Evolutionary conservation across 2,329 filamentous ascomycete species (phyloP).

Genomic region (Zopfia rhizophila): DNA sequence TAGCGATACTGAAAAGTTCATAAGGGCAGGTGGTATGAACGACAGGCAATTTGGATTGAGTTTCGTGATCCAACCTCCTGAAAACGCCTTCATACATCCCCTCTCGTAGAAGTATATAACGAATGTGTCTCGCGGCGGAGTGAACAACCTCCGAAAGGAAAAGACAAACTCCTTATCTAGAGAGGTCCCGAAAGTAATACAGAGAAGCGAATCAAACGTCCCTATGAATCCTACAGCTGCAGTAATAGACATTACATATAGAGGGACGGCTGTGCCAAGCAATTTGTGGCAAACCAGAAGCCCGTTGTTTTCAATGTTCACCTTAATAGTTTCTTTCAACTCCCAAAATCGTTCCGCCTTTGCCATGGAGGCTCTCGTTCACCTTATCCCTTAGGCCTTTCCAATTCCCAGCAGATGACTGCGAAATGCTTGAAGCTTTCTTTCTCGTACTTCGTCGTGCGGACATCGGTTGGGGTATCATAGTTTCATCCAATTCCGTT

Average conservation of each 20-base stretch:
- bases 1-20: neutral
- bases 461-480: slow-evolving; percentile 39
- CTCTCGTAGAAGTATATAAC: slow-evolving; percentile 36
- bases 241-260: slow-evolving; percentile 48
- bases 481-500: slow-evolving; percentile 35
- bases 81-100: slow-evolving; percentile 31
- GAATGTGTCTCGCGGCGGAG: slow-evolving; percentile 20
- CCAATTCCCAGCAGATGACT: slow-evolving; percentile 51
- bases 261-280: slow-evolving; percentile 7
- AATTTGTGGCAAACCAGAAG: slow-evolving; percentile 3
- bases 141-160: slow-evolving; percentile 20
- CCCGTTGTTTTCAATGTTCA: slow-evolving; percentile 21
- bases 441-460: slow-evolving; percentile 55
- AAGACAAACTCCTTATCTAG: slow-evolving; percentile 1
- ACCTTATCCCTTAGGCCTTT: slow-evolving; percentile 59
- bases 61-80: slow-evolving; percentile 33
- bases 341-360: slow-evolving; percentile 57
- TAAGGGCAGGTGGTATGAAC: slow-evolving; percentile 7
- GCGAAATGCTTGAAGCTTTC: slow-evolving; percentile 50
- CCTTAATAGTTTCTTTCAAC: slow-evolving; percentile 54
- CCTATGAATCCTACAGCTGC: slow-evolving; percentile 26
- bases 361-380: slow-evolving; percentile 58
- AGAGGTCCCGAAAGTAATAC: slow-evolving; percentile 26
- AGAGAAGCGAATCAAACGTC: slow-evolving; percentile 33
- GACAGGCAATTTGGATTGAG: slow-evolving; percentile 31